Evolutionary conservation across 345 rosid genomes (phyloP), one percentile per base, ranked within the genome.

Genomic region (Crucihimalaya himalaica): DNA sequence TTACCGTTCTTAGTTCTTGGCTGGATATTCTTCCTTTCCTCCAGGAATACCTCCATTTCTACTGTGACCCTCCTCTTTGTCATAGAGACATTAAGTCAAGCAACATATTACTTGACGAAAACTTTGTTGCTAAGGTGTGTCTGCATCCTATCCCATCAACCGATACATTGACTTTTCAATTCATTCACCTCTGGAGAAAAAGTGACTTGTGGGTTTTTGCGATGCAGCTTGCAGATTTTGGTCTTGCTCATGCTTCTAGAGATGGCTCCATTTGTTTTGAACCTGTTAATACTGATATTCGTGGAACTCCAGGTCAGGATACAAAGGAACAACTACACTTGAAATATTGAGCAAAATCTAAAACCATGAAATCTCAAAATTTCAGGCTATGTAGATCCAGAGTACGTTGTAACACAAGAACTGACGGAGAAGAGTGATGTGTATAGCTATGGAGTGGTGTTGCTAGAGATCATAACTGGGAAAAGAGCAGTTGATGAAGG

Each of bases 61-160:
- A 94, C 76, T 94, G 98, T 60, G 95, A 91, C 78, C 98, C 97
- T 14, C 96, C 98, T 69, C 82, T 94, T 31, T 94, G 98, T 84
- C 97, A 94, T 78, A 79, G 98, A 79, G 98, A 94, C 89, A 86
- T 94, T 11, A 91, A 91, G 81, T 88, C 97, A n/a, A 89, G 97
- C 85, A 94, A 94, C 85, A 94, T 94, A 81, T 79, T 94, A 76
- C 85, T 94, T 8, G 93, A 94, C 63, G 93, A 89, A 71, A 88
- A 89, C 65, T 87, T 89, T 71, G 93, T 86, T 59, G 97, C 98
- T 10, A 94, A 94, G 97, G 97, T 89, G 83, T 3, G 77, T 73
- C 35, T 45, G 47, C 18, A 9, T 51, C 21, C 18, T 40, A 13
- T 45, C 63, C 4, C 47, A 39, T 31, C 8, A 31, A 14, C 55